Base-by-base conservation (phyloP, 1,284 basidiomycete genomes). In the Coniferiporia sulphurascens region DNA sequence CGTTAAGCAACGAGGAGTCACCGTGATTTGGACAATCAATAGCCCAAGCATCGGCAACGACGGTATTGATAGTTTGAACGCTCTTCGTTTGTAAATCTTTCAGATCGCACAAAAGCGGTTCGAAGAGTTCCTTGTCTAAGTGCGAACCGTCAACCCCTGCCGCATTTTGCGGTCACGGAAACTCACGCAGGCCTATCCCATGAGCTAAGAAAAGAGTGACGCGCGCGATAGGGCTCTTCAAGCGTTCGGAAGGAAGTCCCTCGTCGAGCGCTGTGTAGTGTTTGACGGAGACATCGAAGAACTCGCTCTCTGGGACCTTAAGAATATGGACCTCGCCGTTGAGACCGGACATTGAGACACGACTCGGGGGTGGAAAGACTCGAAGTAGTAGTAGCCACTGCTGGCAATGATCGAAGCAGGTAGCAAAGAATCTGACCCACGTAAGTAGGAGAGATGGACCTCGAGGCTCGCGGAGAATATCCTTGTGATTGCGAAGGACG, bases 81-180 rank as follows among this genome's bases (percentile, higher is more conserved):
- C 15, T 17, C n/a, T 17, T 32, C 21, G 36, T 22, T 48, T 62
- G 27, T 22, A 49, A 15, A 0, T 64, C 48, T 59, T 81, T 78
- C 4, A 83, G 65, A 17, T 68, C 71, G 41, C 75, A 68, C 15
- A 86, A 62, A 2, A 78, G 77, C 1, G 84, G 81, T 63, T 84
- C 81, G 83, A 82, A 86, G 1, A 78, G 82, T 68, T 86, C 84
- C 66, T 86, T 86, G 71, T 84, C 49, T 51, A n/a, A 8, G 9
- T 17, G 2, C 8, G 17, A 27, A 5, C 27, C 19, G 9, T 46
- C 27, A 51, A 6, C 48, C 17, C 7, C 15, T 10, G 19, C 48
- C 1, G 7, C 27, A 36, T 15, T 21, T 51, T 3, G 17, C 9
- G 9, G 3, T 36, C 22, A 32, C 17, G 10, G 6, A 34, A 2